Evolutionary conservation across 768 basidiomycete genomes (phyloP).

Genomic region (Leccinum arenicola): DNA sequence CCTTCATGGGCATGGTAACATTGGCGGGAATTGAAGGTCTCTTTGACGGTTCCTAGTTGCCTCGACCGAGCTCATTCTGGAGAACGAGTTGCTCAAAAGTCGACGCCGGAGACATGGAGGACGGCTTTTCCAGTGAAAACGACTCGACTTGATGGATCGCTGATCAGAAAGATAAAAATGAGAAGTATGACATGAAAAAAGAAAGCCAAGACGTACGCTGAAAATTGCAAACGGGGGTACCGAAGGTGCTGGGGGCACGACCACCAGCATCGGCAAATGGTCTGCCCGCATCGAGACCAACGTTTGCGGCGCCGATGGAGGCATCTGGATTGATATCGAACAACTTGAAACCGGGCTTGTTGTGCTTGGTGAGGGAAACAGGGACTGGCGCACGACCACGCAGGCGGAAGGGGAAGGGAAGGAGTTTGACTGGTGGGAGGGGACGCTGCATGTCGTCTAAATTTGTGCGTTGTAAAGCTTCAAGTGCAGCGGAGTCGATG

Average conservation of each 20-base stretch:
- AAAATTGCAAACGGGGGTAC: conserved; percentile 88
- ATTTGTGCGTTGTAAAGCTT: conserved; percentile 35
- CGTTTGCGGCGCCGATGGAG: conserved; percentile 56
- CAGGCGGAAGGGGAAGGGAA: conserved; percentile 31
- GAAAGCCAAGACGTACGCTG: conserved; percentile 61
- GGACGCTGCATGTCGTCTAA: conserved; percentile 28
- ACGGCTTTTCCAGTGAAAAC: conserved; percentile 94
- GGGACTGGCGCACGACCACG: conserved; percentile 33
- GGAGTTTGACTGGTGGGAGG: conserved; percentile 32
- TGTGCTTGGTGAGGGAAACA: conserved; percentile 41
- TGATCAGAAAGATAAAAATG: conserved; percentile 29
- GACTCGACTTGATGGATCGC: conserved; percentile 94
- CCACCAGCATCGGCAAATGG: conserved; percentile 46
- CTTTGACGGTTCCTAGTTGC: conserved; percentile 99
- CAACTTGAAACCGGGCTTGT: conserved; percentile 39
- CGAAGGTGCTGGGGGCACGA: conserved; percentile 41
- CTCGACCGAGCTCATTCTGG: conserved; percentile 90
- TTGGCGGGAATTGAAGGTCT: conserved; percentile 93
- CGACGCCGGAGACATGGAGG: conserved; percentile 82
- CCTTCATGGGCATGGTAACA: conserved; percentile 99
- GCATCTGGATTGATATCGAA: conserved; percentile 55
- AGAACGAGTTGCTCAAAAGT: conserved; percentile 88
- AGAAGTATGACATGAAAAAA: conserved; percentile 4
- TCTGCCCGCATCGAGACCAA: conserved; percentile 70
- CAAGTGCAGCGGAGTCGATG: conserved; percentile 38